phyloP scores from a whole-genome alignment of 495 filamentous ascomycete species.

The Filosporella fistucella region DNA sequence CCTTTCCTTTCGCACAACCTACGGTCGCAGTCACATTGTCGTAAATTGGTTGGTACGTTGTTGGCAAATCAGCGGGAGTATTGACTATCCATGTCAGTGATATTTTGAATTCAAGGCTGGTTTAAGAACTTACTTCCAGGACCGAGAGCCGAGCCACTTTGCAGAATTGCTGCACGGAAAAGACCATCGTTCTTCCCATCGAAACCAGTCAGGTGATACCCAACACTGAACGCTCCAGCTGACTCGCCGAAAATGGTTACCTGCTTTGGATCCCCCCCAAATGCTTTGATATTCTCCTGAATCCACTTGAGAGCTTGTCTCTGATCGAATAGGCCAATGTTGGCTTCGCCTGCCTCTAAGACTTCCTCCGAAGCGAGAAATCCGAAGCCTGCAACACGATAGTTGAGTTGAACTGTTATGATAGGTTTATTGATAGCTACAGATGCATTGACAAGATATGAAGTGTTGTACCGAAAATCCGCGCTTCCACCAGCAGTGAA shows the following conservation, averaged over 20 bases:
- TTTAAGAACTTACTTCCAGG: too few species aligned
- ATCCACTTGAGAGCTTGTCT: conserved; percentile 67
- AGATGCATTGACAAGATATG: conserved; percentile 38
- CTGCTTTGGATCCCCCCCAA: conserved; percentile 62
- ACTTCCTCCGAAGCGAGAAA: conserved; percentile 27
- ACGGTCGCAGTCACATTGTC: too few species aligned
- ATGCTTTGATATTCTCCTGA: conserved; percentile 59
- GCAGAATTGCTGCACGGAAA: conserved; percentile 3
- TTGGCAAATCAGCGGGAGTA: too few species aligned
- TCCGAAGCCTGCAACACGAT: conserved; percentile 60
- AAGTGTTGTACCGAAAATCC: conserved; percentile 37
- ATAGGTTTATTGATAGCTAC: conserved; percentile 37
- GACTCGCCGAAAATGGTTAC: background rate
- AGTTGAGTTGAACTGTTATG: conserved; percentile 52
- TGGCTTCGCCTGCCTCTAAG: conserved; percentile 23
- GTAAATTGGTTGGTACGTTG: too few species aligned
- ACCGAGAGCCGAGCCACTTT: conserved; percentile 6
- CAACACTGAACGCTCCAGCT: background rate
- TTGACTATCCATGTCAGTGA: too few species aligned
- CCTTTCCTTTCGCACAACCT: too few species aligned
- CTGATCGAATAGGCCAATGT: conserved; percentile 65
- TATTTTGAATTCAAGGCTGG: too few species aligned
- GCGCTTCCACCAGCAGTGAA: conserved; percentile 45
- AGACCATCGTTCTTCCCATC: conserved; percentile 24
- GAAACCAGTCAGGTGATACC: conserved; percentile 48